phyloP scores from a whole-genome alignment of 176 grass and related monocot species.

The Cenchrus fungigraminus region DNA sequence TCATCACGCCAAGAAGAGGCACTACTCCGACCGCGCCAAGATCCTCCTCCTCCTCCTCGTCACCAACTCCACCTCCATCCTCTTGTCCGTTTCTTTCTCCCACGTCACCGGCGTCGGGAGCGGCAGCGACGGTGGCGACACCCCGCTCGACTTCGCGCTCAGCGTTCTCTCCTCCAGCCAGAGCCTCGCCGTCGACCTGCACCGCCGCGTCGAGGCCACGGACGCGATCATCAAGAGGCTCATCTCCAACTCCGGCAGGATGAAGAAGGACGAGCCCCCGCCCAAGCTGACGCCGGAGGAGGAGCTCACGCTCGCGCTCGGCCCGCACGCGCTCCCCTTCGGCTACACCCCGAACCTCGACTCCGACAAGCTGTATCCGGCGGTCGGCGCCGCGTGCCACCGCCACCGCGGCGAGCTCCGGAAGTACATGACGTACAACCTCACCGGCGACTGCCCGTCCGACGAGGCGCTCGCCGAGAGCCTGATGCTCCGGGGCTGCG shows the following conservation, averaged over 20 bases:
- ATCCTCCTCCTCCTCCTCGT: slow-evolving; percentile 32
- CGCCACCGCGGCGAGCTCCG: slow-evolving; percentile 35
- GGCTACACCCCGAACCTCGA: slow-evolving; percentile 49
- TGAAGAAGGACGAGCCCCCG: slow-evolving; percentile 6
- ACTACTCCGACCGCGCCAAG: background rate
- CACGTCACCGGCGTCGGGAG: background rate
- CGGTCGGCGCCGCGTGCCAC: slow-evolving; percentile 41
- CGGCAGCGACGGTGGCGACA: background rate
- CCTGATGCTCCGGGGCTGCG: slow-evolving; percentile 50
- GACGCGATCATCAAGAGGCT: slow-evolving; percentile 30
- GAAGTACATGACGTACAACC: slow-evolving; percentile 41
- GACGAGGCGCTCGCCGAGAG: slow-evolving; percentile 42
- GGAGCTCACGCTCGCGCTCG: slow-evolving; percentile 53
- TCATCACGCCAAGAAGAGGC: slow-evolving; percentile 28
- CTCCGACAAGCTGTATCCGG: slow-evolving; percentile 40
- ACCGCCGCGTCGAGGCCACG: slow-evolving; percentile 23
- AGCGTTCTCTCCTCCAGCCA: slow-evolving; percentile 34
- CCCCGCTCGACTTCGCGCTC: slow-evolving; percentile 31
- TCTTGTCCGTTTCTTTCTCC: slow-evolving; percentile 29
- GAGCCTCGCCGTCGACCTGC: slow-evolving; percentile 32
- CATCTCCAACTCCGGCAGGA: slow-evolving; percentile 9
- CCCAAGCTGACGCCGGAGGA: slow-evolving; percentile 26
- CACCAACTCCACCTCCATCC: slow-evolving; percentile 40
- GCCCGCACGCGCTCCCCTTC: slow-evolving; percentile 59
- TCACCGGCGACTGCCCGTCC: slow-evolving; percentile 40